Evolutionary conservation across 2,329 filamentous ascomycete genomes (phyloP).

Genomic region (Parafenestella ontariensis): DNA sequence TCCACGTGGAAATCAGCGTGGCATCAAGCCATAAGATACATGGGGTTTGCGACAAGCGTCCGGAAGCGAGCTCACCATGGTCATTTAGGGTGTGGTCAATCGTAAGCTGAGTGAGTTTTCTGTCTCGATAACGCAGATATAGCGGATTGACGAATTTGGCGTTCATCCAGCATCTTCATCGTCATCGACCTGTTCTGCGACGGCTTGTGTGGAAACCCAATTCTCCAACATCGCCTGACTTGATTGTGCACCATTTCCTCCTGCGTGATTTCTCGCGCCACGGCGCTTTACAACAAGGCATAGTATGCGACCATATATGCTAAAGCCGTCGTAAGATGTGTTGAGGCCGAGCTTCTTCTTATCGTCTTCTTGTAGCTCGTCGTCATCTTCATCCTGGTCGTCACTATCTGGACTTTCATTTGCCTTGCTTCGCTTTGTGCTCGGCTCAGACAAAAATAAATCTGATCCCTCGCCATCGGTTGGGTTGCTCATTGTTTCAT

Average conservation of each 20-base stretch:
- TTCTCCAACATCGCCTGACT: slow-evolving; percentile 52
- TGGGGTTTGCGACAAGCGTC: background rate
- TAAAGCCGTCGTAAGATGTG: slow-evolving; percentile 92
- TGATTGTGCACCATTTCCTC: slow-evolving; percentile 28
- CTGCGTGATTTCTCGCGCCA: slow-evolving; percentile 40
- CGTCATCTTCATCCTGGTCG: slow-evolving; percentile 28
- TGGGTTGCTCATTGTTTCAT: slow-evolving; percentile 23
- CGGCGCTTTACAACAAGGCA: slow-evolving; percentile 87
- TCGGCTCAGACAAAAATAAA: slow-evolving; percentile 27
- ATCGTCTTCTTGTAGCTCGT: slow-evolving; percentile 71
- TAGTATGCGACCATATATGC: slow-evolving; percentile 90
- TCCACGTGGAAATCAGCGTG: slow-evolving; percentile 32
- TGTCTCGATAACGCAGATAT: slow-evolving; percentile 1
- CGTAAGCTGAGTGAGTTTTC: slow-evolving; percentile 11
- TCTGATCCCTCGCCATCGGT: slow-evolving; percentile 46
- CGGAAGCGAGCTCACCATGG: slow-evolving; percentile 4
- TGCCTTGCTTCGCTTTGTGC: slow-evolving; percentile 28
- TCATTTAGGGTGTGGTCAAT: slow-evolving; percentile 20
- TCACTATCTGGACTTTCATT: slow-evolving; percentile 11
- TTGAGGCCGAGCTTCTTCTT: slow-evolving; percentile 91
- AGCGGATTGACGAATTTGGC: background rate
- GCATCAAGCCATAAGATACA: slow-evolving; percentile 9
- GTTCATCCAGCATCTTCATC: slow-evolving; percentile 45
- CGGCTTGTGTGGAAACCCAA: slow-evolving; percentile 54
- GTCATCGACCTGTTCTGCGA: slow-evolving; percentile 40